These are phyloP conservation scores for Domatiomyces globalis DNA, from an alignment of 2,329 filamentous ascomycete species.

Conservation along the genomic window DNA sequence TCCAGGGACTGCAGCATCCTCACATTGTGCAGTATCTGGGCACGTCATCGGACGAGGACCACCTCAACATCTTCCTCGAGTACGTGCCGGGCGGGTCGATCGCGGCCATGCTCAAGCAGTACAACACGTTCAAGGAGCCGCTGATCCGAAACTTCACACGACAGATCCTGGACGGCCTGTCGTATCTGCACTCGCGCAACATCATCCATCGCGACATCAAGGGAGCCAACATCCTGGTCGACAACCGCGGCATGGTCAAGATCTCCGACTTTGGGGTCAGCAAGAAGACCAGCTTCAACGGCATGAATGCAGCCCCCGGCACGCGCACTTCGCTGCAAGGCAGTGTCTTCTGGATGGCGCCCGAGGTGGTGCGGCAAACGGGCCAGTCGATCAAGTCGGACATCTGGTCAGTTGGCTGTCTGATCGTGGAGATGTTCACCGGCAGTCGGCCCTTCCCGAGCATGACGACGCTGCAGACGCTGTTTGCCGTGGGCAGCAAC, in stretches of 20 bases:
- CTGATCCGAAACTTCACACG: slow-evolving; percentile 92
- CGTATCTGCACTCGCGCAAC: slow-evolving; percentile 82
- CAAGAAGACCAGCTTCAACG: slow-evolving; percentile 39
- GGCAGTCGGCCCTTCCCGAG: slow-evolving; percentile 92
- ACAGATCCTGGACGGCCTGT: slow-evolving; percentile 83
- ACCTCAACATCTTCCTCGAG: slow-evolving; percentile 98
- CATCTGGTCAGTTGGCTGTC: slow-evolving; percentile 92
- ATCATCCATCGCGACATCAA: slow-evolving; percentile 99
- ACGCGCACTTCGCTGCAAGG: slow-evolving; percentile 70
- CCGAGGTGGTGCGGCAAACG: slow-evolving; percentile 94
- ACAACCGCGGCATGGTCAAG: slow-evolving; percentile 98
- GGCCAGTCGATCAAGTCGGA: slow-evolving; percentile 97
- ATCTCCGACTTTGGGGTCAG: slow-evolving; percentile 98
- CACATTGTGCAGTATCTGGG: slow-evolving; percentile 98
- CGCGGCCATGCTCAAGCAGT: slow-evolving; percentile 96
- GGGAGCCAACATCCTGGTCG: slow-evolving; percentile 93
- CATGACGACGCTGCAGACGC: slow-evolving; percentile 91
- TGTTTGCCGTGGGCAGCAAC: slow-evolving; percentile 91
- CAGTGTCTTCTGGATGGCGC: slow-evolving; percentile 99
- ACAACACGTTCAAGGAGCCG: slow-evolving; percentile 84
- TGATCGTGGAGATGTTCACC: slow-evolving; percentile 99
- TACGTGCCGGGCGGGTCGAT: slow-evolving; percentile 96
- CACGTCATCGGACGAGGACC: slow-evolving; percentile 76
- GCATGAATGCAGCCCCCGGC: slow-evolving; percentile 60
- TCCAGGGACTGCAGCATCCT: slow-evolving; percentile 84